phyloP scores from a whole-genome alignment of 768 basidiomycete species.

The Hygrophoropsis aurantiaca region DNA sequence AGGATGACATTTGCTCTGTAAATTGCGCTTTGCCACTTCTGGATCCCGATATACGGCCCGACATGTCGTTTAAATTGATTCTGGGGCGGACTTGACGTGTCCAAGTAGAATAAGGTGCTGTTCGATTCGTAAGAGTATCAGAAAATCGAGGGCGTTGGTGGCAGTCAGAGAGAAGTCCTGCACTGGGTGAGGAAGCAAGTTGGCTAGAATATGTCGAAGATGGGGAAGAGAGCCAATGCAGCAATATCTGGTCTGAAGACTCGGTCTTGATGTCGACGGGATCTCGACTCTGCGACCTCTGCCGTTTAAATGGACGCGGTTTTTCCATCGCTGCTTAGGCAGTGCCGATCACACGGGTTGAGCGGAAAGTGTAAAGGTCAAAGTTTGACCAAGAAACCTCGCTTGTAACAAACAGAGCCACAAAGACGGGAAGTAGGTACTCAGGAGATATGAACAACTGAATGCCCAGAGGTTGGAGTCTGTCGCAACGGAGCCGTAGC shows the following conservation, averaged over 20 bases:
- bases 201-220: constrained; percentile 12
- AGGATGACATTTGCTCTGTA: constrained; percentile 31
- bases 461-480: constrained; percentile 29
- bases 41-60: constrained; percentile 27
- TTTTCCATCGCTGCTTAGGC: constrained; percentile 40
- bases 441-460: constrained; percentile 22
- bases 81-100: constrained; percentile 15
- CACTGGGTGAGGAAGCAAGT: constrained; percentile 17
- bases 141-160: constrained; percentile 31
- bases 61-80: constrained; percentile 26
- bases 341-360: constrained; percentile 38
- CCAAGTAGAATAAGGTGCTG: constrained; percentile 35
- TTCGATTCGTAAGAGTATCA: constrained; percentile 34
- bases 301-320: constrained; percentile 37
- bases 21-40: constrained; percentile 25
- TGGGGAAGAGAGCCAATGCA: constrained; percentile 33
- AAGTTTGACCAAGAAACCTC: constrained; percentile 12
- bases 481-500: constrained; percentile 19
- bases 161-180: constrained; percentile 27
- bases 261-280: constrained; percentile 50
- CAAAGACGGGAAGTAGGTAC: constrained; percentile 16
- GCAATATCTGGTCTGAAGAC: constrained; percentile 29
- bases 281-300: constrained; percentile 12
- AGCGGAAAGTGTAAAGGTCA: constrained; percentile 4
- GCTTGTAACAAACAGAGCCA: constrained; percentile 17